Base-by-base conservation (phyloP, 306 rosid genomes). In the Lupinus albus region DNA sequence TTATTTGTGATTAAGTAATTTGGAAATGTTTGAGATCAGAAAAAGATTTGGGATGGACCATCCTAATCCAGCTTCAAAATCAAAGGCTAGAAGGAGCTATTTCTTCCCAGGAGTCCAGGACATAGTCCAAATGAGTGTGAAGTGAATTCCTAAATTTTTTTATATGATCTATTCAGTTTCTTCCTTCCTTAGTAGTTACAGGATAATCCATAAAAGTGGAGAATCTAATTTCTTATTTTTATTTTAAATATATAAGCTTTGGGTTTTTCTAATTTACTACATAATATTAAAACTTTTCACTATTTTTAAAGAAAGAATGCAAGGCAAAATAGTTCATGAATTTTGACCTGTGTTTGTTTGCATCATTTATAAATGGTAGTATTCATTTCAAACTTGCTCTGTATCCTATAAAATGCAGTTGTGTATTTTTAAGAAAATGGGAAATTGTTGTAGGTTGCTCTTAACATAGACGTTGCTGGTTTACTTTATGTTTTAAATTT, bases 391-490 rank as follows among this genome's bases (percentile, higher is more conserved):
- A 18, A 7, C 21, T 41, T 30, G 45, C 49, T 61, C 51, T 12
- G 41, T 32, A 48, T 56, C 58, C 38, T 57, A 14, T 68, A 57
- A 32, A 6, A 30, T 57, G 68, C 16, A 60, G 17, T 55, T 70
- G 32, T 45, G 32, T 45, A 46, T 35, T 71, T 18, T 11, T 57
- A 15, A 41, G 67, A 32, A 33, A 49, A 17, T 16, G 53, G 39
- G 63, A 46, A 56, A 10, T 9, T 33, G 32, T 16, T 4, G 25
- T 47, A 35, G 75, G 45, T 47, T 21, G 39, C 25, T 20, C 25
- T 20, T 20, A 20, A 20, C 25, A 20, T 1, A 20, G 25, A 20
- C 71, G 47, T 49, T 38, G 13, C 10, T 54, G 59, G 8, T 72
- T 46, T 33, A 21, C 11, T 74, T 35, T 15, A 38, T 11, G 36